These are phyloP conservation scores for Suillus fuscotomentosus DNA, from an alignment of 768 basidiomycete species.

Conservation along the genomic window DNA sequence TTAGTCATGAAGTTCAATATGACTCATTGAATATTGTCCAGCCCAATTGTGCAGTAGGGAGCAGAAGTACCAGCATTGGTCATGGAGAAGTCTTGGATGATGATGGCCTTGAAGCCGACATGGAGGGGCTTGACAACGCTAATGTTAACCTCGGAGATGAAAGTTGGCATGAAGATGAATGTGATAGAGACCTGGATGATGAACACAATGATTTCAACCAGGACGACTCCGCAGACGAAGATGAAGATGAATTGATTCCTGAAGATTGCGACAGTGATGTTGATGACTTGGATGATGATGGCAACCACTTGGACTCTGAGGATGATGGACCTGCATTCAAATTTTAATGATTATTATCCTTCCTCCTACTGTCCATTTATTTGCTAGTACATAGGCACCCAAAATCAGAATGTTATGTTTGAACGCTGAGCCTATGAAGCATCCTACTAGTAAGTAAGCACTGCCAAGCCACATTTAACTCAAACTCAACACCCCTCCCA, in stretches of 20 bases:
- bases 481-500: no score
- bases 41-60: not conserved
- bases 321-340: not conserved
- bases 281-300: not conserved
- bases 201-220: not conserved
- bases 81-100: not conserved
- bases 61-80: not conserved
- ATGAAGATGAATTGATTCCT: not conserved
- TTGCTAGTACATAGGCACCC: no score
- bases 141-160: not conserved
- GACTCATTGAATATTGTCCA: not conserved
- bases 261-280: not conserved
- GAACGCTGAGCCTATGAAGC: no score
- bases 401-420: no score
- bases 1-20: slow-evolving; percentile 4
- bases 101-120: not conserved
- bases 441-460: no score
- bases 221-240: not conserved
- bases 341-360: not conserved
- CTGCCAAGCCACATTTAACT: no score
- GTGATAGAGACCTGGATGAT: not conserved
- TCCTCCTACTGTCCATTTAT: no score
- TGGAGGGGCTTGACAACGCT: not conserved
- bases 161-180: not conserved
- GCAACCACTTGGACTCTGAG: not conserved